These are phyloP conservation scores for Neophaeococcomyces mojaviensis DNA, from an alignment of 2,329 filamentous ascomycete genomes.

Conservation along the genomic window DNA sequence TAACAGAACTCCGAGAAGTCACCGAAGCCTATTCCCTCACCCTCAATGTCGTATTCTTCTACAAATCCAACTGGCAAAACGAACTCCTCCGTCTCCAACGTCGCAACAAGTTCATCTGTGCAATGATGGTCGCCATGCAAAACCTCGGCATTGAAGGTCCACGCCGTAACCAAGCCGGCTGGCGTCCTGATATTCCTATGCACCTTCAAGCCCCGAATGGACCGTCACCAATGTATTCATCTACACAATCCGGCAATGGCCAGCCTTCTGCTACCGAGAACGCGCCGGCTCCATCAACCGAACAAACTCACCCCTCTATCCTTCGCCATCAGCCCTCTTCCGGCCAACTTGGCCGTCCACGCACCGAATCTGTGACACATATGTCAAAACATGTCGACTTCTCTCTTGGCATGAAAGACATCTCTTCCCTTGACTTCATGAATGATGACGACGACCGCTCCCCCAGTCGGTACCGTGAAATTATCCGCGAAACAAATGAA, in stretches of 20 bases:
- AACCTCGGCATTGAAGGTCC: slow-evolving; percentile 81
- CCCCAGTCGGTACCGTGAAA: slow-evolving; percentile 28
- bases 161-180: slow-evolving; percentile 62
- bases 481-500: slow-evolving; percentile 34
- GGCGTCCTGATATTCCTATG: slow-evolving; percentile 59
- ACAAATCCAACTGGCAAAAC: slow-evolving; percentile 96
- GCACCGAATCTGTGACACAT: slow-evolving; percentile 50
- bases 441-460: slow-evolving; percentile 56
- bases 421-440: slow-evolving; percentile 51
- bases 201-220: slow-evolving; percentile 48
- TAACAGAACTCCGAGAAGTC: slow-evolving; percentile 74
- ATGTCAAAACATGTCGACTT: slow-evolving; percentile 62
- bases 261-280: slow-evolving; percentile 23
- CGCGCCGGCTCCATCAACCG: slow-evolving; percentile 8
- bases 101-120: slow-evolving; percentile 89
- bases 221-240: slow-evolving; percentile 38
- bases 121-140: slow-evolving; percentile 78
- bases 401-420: slow-evolving; percentile 58
- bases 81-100: slow-evolving; percentile 81
- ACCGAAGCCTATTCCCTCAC: slow-evolving; percentile 77
- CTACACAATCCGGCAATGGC: slow-evolving; percentile 36
- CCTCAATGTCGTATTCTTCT: slow-evolving; percentile 92
- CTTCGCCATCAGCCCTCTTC: slow-evolving; percentile 44
- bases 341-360: slow-evolving; percentile 35
- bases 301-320: slow-evolving; percentile 43